Base-by-base conservation (phyloP, 1,284 basidiomycete species). In the Cerrena zonata region DNA sequence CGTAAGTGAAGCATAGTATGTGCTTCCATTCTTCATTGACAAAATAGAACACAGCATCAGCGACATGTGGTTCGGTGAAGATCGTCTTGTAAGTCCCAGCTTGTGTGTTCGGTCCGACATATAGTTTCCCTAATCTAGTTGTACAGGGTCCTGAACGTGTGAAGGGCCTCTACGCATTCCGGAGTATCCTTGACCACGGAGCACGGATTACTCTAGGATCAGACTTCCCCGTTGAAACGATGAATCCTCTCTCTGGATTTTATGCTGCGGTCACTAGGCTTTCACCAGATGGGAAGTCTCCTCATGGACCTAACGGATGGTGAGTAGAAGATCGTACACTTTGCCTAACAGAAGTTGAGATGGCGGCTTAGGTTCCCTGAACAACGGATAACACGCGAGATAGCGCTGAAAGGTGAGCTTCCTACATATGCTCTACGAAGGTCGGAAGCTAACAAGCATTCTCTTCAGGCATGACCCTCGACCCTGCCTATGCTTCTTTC, bases 31-130 rank as follows among this genome's bases (percentile, higher is more conserved):
- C n/a, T n/a, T n/a, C n/a, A 21, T 45, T 24, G 45, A 23, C 41
- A 47, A 18, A 41, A 15, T 51, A 46, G 23, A 7, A 23, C 45
- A 40, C 53, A 87, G 85, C 18, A 86, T 80, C 52, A 86, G 83
- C 56, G 91, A 95, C 66, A 94, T 94, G 92, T 87, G 83, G 77
- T 95, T 90, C 64, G 90, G 87, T 5, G 79, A 92, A 65, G 79
- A 84, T 47, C 82, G 90, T 50, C 69, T 94, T 56, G 89, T 89
- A 64, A 59, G 75, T 67, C 21, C 30, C 49, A 26, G 15, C 19
- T 21, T 23, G 30, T 34, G 43, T 22, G 45, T 34, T 24, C 48
- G 19, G 34, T n/a, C 21, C 21, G 37, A 38, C 45, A 19, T 41
- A 11, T 44, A 40, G 18, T 27, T 38, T 15, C 11, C 42, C n/a